These are phyloP conservation scores for Talaromyces thailandensis DNA, from an alignment of 495 filamentous ascomycete species.

Conservation along the genomic window DNA sequence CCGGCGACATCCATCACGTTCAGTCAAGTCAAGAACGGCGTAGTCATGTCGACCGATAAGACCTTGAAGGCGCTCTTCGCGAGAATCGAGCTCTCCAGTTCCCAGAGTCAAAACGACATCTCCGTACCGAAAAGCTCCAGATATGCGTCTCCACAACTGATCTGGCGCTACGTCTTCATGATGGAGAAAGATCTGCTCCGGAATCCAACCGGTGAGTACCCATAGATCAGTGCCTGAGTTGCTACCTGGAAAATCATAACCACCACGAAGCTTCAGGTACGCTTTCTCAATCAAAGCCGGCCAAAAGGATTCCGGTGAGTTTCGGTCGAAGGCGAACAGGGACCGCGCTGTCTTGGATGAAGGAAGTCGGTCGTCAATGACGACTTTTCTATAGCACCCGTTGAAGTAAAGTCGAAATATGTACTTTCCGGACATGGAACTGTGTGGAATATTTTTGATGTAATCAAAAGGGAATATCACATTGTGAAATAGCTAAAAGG, in stretches of 20 bases:
- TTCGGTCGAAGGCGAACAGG: conserved; percentile 82
- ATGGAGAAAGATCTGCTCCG: conserved; percentile 88
- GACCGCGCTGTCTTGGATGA: conserved; percentile 60
- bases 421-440: conserved; percentile 80
- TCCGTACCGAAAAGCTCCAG: conserved; percentile 61
- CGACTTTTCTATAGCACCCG: conserved; percentile 76
- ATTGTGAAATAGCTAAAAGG: conserved; percentile 51
- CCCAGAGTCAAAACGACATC: conserved; percentile 86
- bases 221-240: conserved; percentile 93
- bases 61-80: conserved; percentile 71
- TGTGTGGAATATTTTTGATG: conserved; percentile 37
- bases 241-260: conserved; percentile 97
- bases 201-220: conserved; percentile 90
- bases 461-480: conserved; percentile 67
- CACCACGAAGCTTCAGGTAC: conserved; percentile 92
- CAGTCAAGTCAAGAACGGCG: conserved; percentile 74
- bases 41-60: conserved; percentile 90
- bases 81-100: conserved; percentile 66
- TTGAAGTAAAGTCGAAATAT: conserved; percentile 91
- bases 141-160: conserved; percentile 70
- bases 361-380: conserved; percentile 88
- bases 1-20: conserved; percentile 49
- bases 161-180: conserved; percentile 67
- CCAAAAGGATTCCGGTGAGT: conserved; percentile 69
- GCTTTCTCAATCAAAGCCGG: conserved; percentile 96